Percentiles rank a stretch among this genome's conserved stretches.
phyloP scores from a whole-genome alignment of 768 basidiomycete genomes.

The Calocera cornea region DNA sequence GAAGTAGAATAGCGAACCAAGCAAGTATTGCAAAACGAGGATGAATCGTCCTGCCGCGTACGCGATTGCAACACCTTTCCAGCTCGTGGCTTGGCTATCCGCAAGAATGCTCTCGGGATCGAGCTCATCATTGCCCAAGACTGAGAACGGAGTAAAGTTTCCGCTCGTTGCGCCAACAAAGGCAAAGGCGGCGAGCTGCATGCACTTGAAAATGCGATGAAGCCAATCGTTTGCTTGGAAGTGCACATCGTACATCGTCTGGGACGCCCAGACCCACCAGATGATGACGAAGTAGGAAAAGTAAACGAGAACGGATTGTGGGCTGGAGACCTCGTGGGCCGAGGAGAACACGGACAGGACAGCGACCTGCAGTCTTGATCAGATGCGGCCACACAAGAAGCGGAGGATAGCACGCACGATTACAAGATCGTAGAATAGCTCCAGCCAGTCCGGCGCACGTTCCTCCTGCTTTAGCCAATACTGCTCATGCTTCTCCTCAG shows the following conservation, averaged over 20 bases:
- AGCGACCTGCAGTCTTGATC: neutral
- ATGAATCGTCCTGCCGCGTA: slow-evolving; percentile 6
- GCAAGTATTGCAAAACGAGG: slow-evolving; percentile 5
- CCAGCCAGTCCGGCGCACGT: neutral
- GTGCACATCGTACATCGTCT: slow-evolving; percentile 8
- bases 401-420: neutral
- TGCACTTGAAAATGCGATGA: slow-evolving; percentile 8
- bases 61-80: slow-evolving; percentile 2
- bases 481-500: neutral
- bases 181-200: slow-evolving; percentile 4
- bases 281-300: slow-evolving; percentile 8
- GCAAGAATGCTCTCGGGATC: neutral
- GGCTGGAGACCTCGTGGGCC: neutral
- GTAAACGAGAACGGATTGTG: slow-evolving; percentile 1
- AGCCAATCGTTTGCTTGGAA: slow-evolving; percentile 8
- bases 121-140: neutral
- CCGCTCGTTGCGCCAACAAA: slow-evolving; percentile 3
- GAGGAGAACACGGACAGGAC: neutral
- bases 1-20: neutral
- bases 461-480: neutral
- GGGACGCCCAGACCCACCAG: slow-evolving; percentile 10
- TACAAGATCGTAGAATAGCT: neutral
- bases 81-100: neutral
- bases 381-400: neutral
- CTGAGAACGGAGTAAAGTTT: slow-evolving; percentile 5